Conservation (phyloP, 305 asterid genomes). For the Fraxinus platypoda region DNA sequence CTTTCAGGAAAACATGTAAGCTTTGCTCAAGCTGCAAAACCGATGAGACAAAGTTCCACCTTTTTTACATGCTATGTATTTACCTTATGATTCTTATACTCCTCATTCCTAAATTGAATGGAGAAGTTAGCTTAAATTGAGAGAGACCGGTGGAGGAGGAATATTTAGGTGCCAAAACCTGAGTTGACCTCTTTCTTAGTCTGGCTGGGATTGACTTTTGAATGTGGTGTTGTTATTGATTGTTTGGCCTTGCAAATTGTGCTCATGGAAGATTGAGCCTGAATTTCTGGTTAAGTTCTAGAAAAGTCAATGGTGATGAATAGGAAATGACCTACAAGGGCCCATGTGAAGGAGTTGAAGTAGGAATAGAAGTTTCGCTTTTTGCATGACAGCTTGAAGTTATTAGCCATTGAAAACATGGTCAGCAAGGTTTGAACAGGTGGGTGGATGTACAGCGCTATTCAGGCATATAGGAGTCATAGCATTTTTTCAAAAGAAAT, state of each 20-base stretch:
- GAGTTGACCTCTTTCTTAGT: not conserved
- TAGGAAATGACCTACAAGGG: not conserved
- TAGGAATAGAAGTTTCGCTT: not conserved
- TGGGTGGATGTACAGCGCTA: not conserved
- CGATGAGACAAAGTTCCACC: not conserved
- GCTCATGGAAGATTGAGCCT: not conserved
- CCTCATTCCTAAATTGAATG: not conserved
- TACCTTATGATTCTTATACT: slow-evolving; percentile 6
- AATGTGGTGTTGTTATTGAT: not conserved
- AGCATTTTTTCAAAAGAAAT: not conserved
- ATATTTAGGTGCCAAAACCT: not conserved
- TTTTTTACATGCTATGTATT: not conserved
- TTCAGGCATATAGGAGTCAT: not conserved
- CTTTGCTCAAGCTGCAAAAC: not conserved
- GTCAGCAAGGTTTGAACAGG: not conserved
- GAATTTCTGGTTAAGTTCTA: not conserved
- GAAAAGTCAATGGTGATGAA: not conserved
- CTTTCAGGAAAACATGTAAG: slow-evolving; percentile 51
- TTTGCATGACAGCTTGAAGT: not conserved
- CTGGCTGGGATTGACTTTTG: not conserved
- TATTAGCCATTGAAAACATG: not conserved
- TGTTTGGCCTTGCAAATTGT: not conserved
- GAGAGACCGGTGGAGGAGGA: not conserved
- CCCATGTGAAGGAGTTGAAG: not conserved
- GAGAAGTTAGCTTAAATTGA: not conserved